Evolutionary conservation across 805 yeast genomes (phyloP), one percentile per base, ranked within the genome.

Genomic region (Nakazawaea ambrosiae): DNA sequence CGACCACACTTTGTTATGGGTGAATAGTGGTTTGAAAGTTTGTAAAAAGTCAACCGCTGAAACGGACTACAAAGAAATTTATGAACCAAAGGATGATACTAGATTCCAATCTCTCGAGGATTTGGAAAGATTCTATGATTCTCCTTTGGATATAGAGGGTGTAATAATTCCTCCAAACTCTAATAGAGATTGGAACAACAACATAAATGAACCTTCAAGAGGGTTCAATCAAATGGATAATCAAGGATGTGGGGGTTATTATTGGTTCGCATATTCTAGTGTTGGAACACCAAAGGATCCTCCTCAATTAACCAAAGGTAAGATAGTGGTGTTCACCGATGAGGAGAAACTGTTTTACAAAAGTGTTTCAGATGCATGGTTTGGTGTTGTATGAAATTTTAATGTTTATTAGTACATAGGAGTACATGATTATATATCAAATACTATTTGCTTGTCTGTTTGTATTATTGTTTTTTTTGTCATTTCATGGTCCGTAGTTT

Each of bases 11-110:
- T 52, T 77, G 33, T 49, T 78, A 3, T 81, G 88, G 87, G 65
- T 80, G 33, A 81, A 81, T 48, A 81, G 87, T 14, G 90, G 90
- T 0, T 68, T 79, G 51, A 61, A 66, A 34, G 71, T 66, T 35
- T 81, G 88, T 55, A 73, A 74, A 46, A 60, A 68, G 39, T 27
- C 29, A 27, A 34, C 41, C 3, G 57, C 60, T 14, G 56, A 59
- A 24, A 58, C 61, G n/a, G 67, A 64, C 27, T 51, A 50, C 30
- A 57, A 57, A 20, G 70, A 66, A 46, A 57, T 63, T 32, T 58
- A 47, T 41, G 54, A 50, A 31, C 48, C 55, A 34, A 54, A 57
- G 17, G 27, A 32, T 11, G 36, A 37, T 23, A 9, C 36, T 36
- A 36, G 44, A 18, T 58, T 47, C 22, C 47, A 50, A 27, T 24